phyloP scores from a whole-genome alignment of 352 stramenopile species.

The Phytophthora pseudosyringae region DNA sequence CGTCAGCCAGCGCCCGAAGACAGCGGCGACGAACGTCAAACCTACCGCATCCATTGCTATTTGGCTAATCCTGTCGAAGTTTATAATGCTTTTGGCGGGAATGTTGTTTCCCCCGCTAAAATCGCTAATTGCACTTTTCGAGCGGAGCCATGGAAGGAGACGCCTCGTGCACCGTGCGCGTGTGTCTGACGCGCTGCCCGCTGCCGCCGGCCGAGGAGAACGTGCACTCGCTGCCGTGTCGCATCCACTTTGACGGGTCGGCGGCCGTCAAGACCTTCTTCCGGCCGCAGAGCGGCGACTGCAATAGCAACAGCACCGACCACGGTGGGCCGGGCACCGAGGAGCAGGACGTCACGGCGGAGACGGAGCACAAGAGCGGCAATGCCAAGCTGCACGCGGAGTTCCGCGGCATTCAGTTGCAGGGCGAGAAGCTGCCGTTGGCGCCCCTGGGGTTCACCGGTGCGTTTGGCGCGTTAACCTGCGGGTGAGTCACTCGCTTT shows the following conservation, averaged over 20 bases:
- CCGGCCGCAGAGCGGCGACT: slow-evolving; percentile 37
- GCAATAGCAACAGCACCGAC: slow-evolving; percentile 37
- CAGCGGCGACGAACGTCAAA: background rate
- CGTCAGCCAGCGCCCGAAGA: slow-evolving; percentile 7
- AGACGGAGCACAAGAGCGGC: slow-evolving; percentile 17
- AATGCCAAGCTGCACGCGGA: slow-evolving; percentile 45
- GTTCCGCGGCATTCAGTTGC: slow-evolving; percentile 76
- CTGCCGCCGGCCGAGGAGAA: slow-evolving; percentile 56
- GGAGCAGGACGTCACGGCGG: slow-evolving; percentile 28
- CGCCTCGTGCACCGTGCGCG: slow-evolving; percentile 29
- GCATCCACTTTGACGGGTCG: slow-evolving; percentile 69
- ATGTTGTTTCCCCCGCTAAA: slow-evolving; percentile 16
- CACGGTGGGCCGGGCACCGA: slow-evolving; percentile 22
- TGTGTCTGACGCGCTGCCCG: slow-evolving; percentile 82
- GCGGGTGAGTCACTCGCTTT: background rate
- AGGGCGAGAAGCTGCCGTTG: slow-evolving; percentile 54
- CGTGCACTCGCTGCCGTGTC: slow-evolving; percentile 81
- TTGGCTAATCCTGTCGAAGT: slow-evolving; percentile 10
- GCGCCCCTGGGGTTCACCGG: slow-evolving; percentile 54
- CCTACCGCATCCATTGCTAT: slow-evolving; percentile 34
- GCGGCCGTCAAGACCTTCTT: slow-evolving; percentile 84
- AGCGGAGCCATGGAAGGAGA: slow-evolving; percentile 25
- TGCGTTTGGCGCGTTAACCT: slow-evolving; percentile 16
- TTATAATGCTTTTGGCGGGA: slow-evolving; percentile 38
- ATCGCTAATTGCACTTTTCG: background rate